phyloP scores from a whole-genome alignment of 225 moss, liverwort and hornwort species.

The Asterella californica region DNA sequence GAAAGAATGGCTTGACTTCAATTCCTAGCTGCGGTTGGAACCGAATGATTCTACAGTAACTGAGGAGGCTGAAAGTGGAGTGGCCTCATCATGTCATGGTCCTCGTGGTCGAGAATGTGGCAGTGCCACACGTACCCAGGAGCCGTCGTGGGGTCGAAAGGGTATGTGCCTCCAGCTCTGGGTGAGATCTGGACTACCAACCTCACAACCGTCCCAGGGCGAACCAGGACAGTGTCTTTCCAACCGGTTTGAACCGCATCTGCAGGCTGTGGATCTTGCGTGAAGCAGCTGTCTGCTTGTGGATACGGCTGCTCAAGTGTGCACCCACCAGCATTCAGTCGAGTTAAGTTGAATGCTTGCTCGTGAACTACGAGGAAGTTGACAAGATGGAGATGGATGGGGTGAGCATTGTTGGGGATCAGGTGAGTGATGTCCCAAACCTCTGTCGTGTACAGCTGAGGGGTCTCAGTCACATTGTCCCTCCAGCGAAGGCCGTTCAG shows the following conservation, averaged over 20 bases:
- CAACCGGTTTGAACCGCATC: conserved; percentile 39
- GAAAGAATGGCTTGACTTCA: background rate
- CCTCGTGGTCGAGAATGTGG: conserved; percentile 49
- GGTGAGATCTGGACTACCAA: conserved; percentile 26
- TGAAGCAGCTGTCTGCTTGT: conserved; percentile 36
- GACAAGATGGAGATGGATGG: conserved; percentile 58
- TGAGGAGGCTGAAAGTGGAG: background rate
- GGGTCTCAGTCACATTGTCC: conserved; percentile 32
- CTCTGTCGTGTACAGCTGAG: conserved; percentile 46
- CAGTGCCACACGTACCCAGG: conserved; percentile 65
- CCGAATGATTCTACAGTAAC: too few relatives aligned
- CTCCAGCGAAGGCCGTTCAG: conserved; percentile 25
- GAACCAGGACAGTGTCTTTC: conserved; percentile 46
- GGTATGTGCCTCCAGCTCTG: conserved; percentile 14
- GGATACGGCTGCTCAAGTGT: conserved; percentile 18
- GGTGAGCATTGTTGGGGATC: conserved; percentile 36
- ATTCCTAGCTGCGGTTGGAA: too few relatives aligned
- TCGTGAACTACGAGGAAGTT: conserved; percentile 41
- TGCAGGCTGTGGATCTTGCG: conserved; percentile 10
- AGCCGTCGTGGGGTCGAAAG: conserved; percentile 37
- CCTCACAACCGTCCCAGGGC: conserved; percentile 20
- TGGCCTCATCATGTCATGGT: conserved; percentile 48
- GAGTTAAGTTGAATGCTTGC: conserved; percentile 45
- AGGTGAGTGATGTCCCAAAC: conserved; percentile 60
- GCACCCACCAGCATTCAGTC: conserved; percentile 30